A percentile compares a stretch with the other conserved stretches of the same genome.
These are phyloP conservation scores for Fraxinus angustifolia DNA, from an alignment of 305 asterid genomes.

Conservation along the genomic window DNA sequence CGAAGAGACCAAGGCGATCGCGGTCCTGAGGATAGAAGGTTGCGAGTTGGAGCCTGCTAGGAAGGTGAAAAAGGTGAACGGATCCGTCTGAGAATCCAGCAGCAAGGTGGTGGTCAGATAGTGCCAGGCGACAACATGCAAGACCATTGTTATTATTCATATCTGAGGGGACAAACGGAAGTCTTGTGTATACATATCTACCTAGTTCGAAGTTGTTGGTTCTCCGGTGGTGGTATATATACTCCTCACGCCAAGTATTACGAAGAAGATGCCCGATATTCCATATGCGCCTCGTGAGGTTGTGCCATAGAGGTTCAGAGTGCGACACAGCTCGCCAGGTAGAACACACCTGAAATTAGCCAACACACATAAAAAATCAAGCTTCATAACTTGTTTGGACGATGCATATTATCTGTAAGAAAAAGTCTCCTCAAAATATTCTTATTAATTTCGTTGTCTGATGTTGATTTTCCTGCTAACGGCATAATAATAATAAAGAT, in stretches of 20 bases:
- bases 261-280: constrained; percentile 34
- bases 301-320: constrained; percentile 76
- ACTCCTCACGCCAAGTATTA: constrained; percentile 74
- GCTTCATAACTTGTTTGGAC: neutral
- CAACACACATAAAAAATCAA: neutral
- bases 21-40: constrained; percentile 74
- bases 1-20: constrained; percentile 73
- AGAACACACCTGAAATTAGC: constrained; percentile 61
- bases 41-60: constrained; percentile 46
- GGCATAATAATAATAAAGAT: neutral
- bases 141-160: constrained; percentile 32
- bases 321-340: constrained; percentile 80
- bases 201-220: constrained; percentile 46
- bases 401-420: neutral
- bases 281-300: constrained; percentile 62
- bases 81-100: constrained; percentile 79
- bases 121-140: constrained; percentile 69
- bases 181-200: constrained; percentile 37
- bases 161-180: constrained; percentile 42
- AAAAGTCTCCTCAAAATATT: neutral
- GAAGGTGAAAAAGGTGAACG: constrained; percentile 60
- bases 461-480: neutral
- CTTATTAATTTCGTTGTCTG: neutral
- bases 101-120: constrained; percentile 64
- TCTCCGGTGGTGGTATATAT: constrained; percentile 57